phyloP scores from a whole-genome alignment of 805 yeast species.

The Cyberlindnera misumaiensis region DNA sequence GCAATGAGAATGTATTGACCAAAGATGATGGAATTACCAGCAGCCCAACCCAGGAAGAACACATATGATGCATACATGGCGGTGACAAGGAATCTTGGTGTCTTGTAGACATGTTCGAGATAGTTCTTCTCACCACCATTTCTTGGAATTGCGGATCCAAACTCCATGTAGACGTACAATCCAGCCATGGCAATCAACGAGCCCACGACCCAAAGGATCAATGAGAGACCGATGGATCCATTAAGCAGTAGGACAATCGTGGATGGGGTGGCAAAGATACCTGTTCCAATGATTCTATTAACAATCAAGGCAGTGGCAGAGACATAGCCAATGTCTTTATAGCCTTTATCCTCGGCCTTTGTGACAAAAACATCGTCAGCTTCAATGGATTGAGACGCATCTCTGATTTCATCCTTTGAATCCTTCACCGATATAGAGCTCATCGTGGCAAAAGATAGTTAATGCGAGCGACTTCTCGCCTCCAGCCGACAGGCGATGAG shows the following conservation, averaged over 20 bases:
- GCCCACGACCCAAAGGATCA: conserved; percentile 72
- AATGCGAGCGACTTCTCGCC: too few relatives aligned
- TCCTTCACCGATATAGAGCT: too few relatives aligned
- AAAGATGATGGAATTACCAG: conserved; percentile 74
- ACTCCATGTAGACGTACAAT: conserved; percentile 68
- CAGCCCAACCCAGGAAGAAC: conserved; percentile 78
- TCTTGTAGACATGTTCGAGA: conserved; percentile 60
- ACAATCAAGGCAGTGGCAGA: conserved; percentile 61
- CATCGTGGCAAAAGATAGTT: too few relatives aligned
- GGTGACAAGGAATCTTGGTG: conserved; percentile 63
- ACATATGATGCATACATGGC: conserved; percentile 64
- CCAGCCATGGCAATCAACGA: conserved; percentile 60
- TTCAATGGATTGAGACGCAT: neutral
- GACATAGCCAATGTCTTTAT: conserved; percentile 39
- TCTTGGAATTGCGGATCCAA: conserved; percentile 70
- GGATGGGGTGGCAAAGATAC: conserved; percentile 68
- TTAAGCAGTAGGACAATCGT: conserved; percentile 39
- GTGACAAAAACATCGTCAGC: conserved; percentile 2
- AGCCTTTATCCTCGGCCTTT: conserved; percentile 34
- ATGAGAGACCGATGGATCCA: conserved; percentile 67
- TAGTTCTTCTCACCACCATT: conserved; percentile 87
- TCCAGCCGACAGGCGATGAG: too few relatives aligned
- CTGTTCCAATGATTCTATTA: conserved; percentile 71
- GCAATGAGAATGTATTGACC: conserved; percentile 75
- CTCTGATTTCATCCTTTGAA: too few relatives aligned